phyloP scores from a whole-genome alignment of 148 eudicot species.

The Camellia granthamiana region DNA sequence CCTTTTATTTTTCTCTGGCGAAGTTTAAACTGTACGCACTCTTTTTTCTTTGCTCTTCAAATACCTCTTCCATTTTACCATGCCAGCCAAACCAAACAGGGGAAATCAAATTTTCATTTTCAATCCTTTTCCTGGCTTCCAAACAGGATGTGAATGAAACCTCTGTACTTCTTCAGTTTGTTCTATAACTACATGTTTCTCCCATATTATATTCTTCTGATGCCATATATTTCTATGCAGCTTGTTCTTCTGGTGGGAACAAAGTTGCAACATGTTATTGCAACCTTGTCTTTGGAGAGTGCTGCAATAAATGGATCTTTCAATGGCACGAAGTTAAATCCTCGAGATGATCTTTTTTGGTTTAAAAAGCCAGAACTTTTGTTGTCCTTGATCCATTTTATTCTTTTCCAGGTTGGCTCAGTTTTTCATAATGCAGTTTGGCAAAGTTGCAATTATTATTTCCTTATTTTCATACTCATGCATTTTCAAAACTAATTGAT shows the following conservation, averaged over 20 bases:
- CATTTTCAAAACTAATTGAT: conserved; percentile 9
- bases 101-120: background rate
- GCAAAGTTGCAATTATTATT: background rate
- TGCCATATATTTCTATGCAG: conserved; percentile 34
- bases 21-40: background rate
- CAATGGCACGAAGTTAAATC: conserved; percentile 60
- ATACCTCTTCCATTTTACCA: no score
- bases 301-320: conserved; percentile 69
- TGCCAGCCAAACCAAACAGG: background rate
- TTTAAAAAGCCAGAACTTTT: conserved; percentile 79
- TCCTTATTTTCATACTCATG: background rate
- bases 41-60: no score
- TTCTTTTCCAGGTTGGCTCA: conserved; percentile 84
- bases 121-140: background rate
- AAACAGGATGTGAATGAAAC: background rate
- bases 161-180: background rate
- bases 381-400: conserved; percentile 80
- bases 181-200: background rate
- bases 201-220: background rate
- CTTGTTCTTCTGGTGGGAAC: conserved; percentile 79
- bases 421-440: background rate
- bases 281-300: conserved; percentile 87
- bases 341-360: conserved; percentile 94
- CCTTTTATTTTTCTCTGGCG: background rate
- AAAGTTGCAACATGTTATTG: conserved; percentile 81